Conservation (phyloP, 306 rosid genomes). For the Begonia loranthoides region DNA sequence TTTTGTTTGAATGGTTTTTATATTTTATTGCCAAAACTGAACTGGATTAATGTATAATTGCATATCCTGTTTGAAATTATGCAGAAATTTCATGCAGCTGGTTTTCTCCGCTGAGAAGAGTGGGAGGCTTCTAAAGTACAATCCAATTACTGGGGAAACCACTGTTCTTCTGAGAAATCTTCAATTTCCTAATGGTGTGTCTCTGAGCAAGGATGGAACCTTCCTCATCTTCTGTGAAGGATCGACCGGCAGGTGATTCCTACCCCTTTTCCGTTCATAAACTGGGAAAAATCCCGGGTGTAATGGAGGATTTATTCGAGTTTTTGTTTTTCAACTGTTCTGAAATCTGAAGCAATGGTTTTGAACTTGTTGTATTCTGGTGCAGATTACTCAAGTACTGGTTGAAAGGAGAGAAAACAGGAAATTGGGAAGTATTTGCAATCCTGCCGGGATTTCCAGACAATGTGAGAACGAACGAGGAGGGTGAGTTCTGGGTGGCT, state of each 20-base stretch:
- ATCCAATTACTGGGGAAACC: slow-evolving; percentile 57
- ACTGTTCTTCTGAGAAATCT: slow-evolving; percentile 59
- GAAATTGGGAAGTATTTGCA: slow-evolving; percentile 62
- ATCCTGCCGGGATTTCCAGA: slow-evolving; percentile 84
- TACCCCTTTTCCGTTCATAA: neutral
- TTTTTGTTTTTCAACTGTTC: neutral
- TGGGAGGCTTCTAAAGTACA: slow-evolving; percentile 78
- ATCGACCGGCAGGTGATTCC: slow-evolving; percentile 52
- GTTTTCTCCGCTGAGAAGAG: slow-evolving; percentile 56
- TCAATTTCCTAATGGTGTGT: slow-evolving; percentile 81
- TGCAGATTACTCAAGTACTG: slow-evolving; percentile 60
- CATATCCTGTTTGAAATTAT: neutral
- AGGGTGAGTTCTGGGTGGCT: slow-evolving; percentile 86
- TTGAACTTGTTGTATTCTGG: slow-evolving; percentile 14
- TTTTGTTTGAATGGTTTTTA: neutral
- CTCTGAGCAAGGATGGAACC: slow-evolving; percentile 85
- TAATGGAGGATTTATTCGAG: no score
- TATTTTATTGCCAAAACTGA: no score
- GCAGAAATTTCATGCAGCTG: slow-evolving; percentile 76
- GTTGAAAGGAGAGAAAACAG: slow-evolving; percentile 84
- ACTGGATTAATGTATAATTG: slow-evolving; percentile 16
- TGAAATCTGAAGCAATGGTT: neutral
- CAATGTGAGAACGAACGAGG: slow-evolving; percentile 58
- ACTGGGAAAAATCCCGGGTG: no score
- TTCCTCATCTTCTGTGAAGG: slow-evolving; percentile 74